A percentile compares a stretch with the other conserved stretches of the same genome.
phyloP scores from a whole-genome alignment of 2,329 filamentous ascomycete genomes.

The Coniochaeta pulveracea region DNA sequence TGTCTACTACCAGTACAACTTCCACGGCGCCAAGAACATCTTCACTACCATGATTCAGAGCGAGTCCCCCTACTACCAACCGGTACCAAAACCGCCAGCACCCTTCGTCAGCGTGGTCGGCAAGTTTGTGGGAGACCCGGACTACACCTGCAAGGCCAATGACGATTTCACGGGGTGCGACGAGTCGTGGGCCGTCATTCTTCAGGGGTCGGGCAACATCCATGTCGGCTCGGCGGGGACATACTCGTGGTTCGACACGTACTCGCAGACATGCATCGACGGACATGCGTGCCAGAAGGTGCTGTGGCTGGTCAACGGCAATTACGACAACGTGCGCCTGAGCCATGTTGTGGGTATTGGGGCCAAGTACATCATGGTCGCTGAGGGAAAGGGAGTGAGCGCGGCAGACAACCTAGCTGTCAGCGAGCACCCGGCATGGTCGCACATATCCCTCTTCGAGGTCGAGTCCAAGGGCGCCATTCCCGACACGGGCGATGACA shows the following conservation, averaged over 20 bases:
- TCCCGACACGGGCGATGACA: background rate
- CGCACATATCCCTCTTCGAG: constrained; percentile 15
- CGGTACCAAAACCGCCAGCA: constrained; percentile 20
- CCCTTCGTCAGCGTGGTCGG: constrained; percentile 7
- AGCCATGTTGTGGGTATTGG: constrained; percentile 20
- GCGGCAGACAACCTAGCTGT: constrained; percentile 18
- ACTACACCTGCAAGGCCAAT: constrained; percentile 11
- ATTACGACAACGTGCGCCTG: constrained; percentile 12
- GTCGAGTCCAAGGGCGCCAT: constrained; percentile 6
- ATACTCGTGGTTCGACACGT: constrained; percentile 16
- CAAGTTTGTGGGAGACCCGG: constrained; percentile 6
- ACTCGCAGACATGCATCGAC: constrained; percentile 11
- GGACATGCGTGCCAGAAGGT: constrained; percentile 14
- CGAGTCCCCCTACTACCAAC: constrained; percentile 50
- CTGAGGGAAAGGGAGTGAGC: constrained; percentile 14
- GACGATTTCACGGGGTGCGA: constrained; percentile 12
- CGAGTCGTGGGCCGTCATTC: constrained; percentile 13
- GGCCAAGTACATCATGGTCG: constrained; percentile 16
- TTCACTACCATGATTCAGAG: constrained; percentile 54
- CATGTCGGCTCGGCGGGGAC: constrained; percentile 13
- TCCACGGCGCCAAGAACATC: constrained; percentile 33
- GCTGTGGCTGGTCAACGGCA: constrained; percentile 11
- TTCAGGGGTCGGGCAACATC: constrained; percentile 10
- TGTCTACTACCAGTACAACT: constrained; percentile 38
- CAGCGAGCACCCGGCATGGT: constrained; percentile 16